Evolutionary conservation across 78 protist species (phyloP).

Genomic region (Planoprotostelium fungivorum): DNA sequence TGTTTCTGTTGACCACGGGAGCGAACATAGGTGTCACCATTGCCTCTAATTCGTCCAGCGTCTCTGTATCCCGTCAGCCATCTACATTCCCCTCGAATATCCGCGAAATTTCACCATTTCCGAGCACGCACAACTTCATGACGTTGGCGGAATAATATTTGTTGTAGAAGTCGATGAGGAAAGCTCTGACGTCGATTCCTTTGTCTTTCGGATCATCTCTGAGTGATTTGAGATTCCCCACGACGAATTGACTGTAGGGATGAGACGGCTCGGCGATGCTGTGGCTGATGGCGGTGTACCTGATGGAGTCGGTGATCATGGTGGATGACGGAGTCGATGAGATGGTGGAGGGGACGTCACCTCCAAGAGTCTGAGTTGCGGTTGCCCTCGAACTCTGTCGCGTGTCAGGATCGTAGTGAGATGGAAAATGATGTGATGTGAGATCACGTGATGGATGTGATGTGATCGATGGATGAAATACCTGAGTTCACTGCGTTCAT

Average conservation of each 20-base stretch:
- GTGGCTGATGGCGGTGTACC: neutral
- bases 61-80: conserved; percentile 1
- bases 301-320: neutral
- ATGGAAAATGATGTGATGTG: no score
- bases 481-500: conserved; percentile 49
- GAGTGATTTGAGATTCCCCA: conserved; percentile 34
- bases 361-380: neutral
- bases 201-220: neutral
- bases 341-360: no score
- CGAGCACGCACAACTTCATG: conserved; percentile 26
- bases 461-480: neutral
- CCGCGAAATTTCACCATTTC: neutral
- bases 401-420: no score
- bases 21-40: conserved; percentile 9
- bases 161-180: conserved; percentile 23
- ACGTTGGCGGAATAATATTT: conserved; percentile 25
- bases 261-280: neutral
- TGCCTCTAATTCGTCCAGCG: conserved; percentile 26
- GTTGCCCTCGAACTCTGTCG: neutral
- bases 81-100: neutral
- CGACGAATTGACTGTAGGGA: conserved; percentile 10
- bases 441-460: neutral
- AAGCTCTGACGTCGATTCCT: conserved; percentile 4
- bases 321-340: no score
- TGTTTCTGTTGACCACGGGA: conserved; percentile 19